Evolutionary conservation across 139 green algal species (phyloP).

Genomic region (Yamagishiella unicocca): DNA sequence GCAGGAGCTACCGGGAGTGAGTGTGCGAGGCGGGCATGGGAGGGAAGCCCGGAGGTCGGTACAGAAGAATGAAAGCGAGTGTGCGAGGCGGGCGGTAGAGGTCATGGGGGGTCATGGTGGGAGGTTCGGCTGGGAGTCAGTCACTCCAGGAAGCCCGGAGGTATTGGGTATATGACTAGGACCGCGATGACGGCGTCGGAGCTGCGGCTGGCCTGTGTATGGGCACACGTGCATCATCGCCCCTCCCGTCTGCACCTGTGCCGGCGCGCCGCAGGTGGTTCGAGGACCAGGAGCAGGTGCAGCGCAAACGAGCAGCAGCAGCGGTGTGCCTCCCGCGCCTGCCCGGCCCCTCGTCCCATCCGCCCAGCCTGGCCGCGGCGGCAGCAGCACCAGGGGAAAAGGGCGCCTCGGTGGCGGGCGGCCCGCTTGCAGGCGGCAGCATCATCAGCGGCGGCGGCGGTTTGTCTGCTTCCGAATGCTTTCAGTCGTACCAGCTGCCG

Average conservation of each 20-base stretch:
- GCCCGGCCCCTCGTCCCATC: slow-evolving; percentile 50
- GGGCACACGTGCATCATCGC: no score
- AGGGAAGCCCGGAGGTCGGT: neutral
- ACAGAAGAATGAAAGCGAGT: neutral
- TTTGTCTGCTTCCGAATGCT: neutral
- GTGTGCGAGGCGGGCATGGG: neutral
- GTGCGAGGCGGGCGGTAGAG: neutral
- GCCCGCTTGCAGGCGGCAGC: neutral
- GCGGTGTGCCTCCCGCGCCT: slow-evolving; percentile 62
- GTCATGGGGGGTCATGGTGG: neutral
- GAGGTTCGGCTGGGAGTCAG: neutral
- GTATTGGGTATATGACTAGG: neutral
- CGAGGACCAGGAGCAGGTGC: slow-evolving; percentile 50
- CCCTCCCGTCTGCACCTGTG: neutral
- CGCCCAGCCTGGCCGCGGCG: neutral
- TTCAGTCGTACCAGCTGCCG: slow-evolving; percentile 60
- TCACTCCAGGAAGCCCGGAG: neutral
- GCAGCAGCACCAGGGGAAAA: neutral
- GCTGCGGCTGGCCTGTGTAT: no score
- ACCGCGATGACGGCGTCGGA: no score
- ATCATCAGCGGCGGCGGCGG: neutral
- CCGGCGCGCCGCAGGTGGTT: slow-evolving; percentile 12
- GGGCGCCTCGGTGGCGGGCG: neutral
- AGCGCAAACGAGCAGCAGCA: slow-evolving; percentile 50
- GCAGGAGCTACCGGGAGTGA: slow-evolving; percentile 59